phyloP scores from a whole-genome alignment of 176 grass and related monocot species.

The Tillandsia leiboldiana region DNA sequence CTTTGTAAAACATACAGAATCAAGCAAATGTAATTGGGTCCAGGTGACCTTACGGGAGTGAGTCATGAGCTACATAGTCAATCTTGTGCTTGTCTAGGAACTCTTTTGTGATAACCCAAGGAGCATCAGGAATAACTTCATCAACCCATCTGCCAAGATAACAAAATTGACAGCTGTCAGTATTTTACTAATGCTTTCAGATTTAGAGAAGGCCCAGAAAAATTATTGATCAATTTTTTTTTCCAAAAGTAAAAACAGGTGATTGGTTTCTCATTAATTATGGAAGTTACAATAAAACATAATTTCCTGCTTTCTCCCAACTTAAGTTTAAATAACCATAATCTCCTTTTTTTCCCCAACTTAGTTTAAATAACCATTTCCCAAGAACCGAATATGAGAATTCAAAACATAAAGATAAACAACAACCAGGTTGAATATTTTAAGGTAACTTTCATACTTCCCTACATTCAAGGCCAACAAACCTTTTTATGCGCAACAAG shows the following conservation, averaged over 20 bases:
- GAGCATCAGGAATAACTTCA: constrained; percentile 94
- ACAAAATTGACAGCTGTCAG: background rate
- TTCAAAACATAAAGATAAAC: background rate
- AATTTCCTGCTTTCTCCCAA: too few relatives aligned
- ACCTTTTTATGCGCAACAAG: background rate
- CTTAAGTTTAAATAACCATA: too few relatives aligned
- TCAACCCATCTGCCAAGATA: constrained; percentile 67
- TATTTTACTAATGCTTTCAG: background rate
- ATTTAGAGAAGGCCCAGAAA: background rate
- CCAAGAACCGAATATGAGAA: background rate
- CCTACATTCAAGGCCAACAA: background rate
- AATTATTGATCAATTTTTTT: background rate
- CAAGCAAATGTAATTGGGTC: constrained; percentile 6
- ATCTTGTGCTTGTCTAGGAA: constrained; percentile 83
- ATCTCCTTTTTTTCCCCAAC: too few relatives aligned
- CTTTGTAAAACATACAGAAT: background rate
- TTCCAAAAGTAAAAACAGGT: background rate
- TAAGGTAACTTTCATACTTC: background rate
- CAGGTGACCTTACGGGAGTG: constrained; percentile 63
- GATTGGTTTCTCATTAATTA: too few relatives aligned
- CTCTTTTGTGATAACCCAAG: constrained; percentile 77
- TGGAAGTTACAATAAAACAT: too few relatives aligned
- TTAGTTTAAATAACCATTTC: too few relatives aligned
- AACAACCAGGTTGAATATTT: background rate
- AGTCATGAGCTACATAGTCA: constrained; percentile 83